Evolutionary conservation across 352 stramenopile species (phyloP), one percentile per base, ranked within the genome.

Genomic region (Saprolegnia diclina): DNA sequence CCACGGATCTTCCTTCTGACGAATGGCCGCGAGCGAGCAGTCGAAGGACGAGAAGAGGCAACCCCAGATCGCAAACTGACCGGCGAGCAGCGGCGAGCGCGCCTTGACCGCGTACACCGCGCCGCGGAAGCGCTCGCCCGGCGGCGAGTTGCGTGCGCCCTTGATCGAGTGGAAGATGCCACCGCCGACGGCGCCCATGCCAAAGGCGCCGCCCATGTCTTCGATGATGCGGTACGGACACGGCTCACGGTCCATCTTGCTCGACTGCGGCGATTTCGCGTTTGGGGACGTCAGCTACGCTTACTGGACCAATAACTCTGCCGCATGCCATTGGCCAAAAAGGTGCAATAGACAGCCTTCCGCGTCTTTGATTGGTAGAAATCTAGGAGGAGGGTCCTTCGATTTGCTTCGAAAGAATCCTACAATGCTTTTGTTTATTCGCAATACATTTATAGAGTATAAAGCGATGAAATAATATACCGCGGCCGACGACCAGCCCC

Each of bases 1-100:
- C 96, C 97, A 99, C 46, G 97, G 95, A 86, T 99, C 97, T 85
- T 99, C 97, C 82, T 98, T 99, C 80, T 97, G 92, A 77, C 97
- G 91, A 65, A 99, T 78, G 37, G 94, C 92, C 57, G 97, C 97
- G 46, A 99, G 90, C 26, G 89, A 96, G 79, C 97, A 99, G 81
- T 99, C 97, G 72, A 96, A 99, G 45, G 89, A 95, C 35, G 97
- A 98, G 82, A 99, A 99, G 7, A 99, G 80, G 67, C 97, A 82
- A 50, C 97, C 97, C 97, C 97, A 99, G 24, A 98, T 90, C 0
- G 92, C 92, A 67, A 98, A 98, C 54, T 89, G 92, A 44, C 90
- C 90, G 6, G 86, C 95, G 64, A 99, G 80, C 57, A 98, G 87
- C 0, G 96, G 96, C 16, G 91, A 92, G 56, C 97, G 85, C 72